Evolutionary conservation across 1,139 yeast genomes (phyloP).

Genomic region (Kurtzmaniella quercitrusa): DNA sequence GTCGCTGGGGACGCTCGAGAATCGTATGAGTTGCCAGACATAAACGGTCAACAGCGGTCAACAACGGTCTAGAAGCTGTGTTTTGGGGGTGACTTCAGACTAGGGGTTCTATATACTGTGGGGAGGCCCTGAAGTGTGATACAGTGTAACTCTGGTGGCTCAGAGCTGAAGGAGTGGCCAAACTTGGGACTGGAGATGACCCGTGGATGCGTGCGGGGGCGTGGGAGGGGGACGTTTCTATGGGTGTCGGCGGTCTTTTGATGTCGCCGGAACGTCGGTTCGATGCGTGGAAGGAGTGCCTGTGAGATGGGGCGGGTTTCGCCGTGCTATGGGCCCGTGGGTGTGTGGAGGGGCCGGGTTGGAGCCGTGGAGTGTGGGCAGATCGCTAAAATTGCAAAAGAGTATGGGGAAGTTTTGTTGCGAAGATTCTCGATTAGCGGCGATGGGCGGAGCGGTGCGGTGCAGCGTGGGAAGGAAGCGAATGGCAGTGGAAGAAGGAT

Average conservation of each 20-base stretch:
- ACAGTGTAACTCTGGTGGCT: too few species aligned
- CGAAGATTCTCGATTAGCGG: neutral
- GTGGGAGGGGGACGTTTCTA: too few species aligned
- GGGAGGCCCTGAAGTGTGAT: too few species aligned
- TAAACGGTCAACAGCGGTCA: neutral
- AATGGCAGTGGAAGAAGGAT: neutral
- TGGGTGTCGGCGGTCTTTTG: neutral
- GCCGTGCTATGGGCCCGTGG: neutral
- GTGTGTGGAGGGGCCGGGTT: neutral
- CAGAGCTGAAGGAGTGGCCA: too few species aligned
- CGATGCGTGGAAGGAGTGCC: too few species aligned
- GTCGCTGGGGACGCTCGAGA: constrained; percentile 1
- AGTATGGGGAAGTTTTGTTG: neutral
- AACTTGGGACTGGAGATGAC: too few species aligned
- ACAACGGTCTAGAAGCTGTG: too few species aligned
- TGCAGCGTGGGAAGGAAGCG: constrained; percentile 2
- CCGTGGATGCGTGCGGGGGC: too few species aligned
- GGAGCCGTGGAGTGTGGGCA: neutral
- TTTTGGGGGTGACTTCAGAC: too few species aligned
- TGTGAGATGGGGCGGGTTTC: too few species aligned
- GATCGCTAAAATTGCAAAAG: neutral
- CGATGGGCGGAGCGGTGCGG: constrained; percentile 2
- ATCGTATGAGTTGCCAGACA: neutral
- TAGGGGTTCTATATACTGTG: too few species aligned
- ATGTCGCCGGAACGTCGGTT: neutral